Evolutionary conservation across 164 flowering plant species (phyloP).

Genomic region (Nelumbo lutea): DNA sequence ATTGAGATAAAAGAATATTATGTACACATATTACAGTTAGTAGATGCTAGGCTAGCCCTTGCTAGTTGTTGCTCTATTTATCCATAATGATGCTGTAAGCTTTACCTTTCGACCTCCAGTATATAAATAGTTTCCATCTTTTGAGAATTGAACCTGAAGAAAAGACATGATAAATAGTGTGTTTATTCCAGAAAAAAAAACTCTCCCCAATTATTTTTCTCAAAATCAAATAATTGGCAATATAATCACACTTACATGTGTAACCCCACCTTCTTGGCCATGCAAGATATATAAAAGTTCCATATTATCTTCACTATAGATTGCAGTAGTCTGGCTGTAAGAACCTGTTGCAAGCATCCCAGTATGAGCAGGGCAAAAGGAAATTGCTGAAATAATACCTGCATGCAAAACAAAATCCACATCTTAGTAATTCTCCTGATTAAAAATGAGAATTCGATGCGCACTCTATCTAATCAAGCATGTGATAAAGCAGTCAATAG

Average conservation of each 20-base stretch:
- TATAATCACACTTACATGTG: conserved; percentile 61
- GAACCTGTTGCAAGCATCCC: conserved; percentile 92
- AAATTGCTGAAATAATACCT: conserved; percentile 87
- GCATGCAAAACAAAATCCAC: not conserved
- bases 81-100: not conserved
- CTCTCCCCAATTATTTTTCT: not conserved
- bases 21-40: no score
- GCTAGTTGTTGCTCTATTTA: no score
- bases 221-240: not conserved
- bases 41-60: no score
- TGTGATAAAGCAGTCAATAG: not conserved
- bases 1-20: no score
- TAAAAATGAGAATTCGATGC: not conserved
- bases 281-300: conserved; percentile 82
- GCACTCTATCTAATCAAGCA: not conserved
- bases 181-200: not conserved
- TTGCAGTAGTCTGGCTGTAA: conserved; percentile 78
- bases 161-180: conserved; percentile 1
- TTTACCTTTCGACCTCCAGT: conserved; percentile 93
- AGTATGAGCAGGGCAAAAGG: conserved; percentile 65
- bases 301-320: conserved; percentile 86
- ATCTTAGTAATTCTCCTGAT: not conserved
- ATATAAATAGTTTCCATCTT: conserved; percentile 85
- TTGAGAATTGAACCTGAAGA: conserved; percentile 81
- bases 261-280: conserved; percentile 97